A percentile compares a stretch with the other conserved stretches of the same genome.
phyloP scores from a whole-genome alignment of 2,329 filamentous ascomycete species.

The Dactylellina sp. region DNA sequence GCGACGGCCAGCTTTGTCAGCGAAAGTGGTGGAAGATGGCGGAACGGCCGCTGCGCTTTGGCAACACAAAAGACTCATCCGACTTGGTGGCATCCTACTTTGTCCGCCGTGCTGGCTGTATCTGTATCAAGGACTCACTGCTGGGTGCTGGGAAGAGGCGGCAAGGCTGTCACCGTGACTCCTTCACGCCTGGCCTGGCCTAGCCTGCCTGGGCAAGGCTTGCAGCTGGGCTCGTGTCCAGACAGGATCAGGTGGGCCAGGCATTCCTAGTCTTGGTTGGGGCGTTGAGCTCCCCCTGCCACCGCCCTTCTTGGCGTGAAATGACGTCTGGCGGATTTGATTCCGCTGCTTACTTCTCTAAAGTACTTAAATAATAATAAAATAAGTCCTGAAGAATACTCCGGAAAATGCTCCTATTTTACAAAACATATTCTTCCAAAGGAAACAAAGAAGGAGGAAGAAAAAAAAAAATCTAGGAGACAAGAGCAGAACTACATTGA shows the following conservation, averaged over 20 bases:
- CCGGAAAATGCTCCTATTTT: background rate
- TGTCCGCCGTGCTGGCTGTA: background rate
- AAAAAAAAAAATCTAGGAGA: too few species aligned
- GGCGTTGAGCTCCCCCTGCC: background rate
- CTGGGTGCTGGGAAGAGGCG: background rate
- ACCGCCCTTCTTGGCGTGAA: background rate
- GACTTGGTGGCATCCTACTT: background rate
- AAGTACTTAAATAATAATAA: background rate
- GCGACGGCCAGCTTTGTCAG: slow-evolving; percentile 18
- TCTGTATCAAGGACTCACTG: too few species aligned
- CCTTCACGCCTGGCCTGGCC: slow-evolving; percentile 1
- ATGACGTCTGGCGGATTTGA: too few species aligned
- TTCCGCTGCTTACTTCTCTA: too few species aligned
- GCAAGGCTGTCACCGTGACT: slow-evolving; percentile 35
- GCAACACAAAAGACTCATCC: slow-evolving; percentile 7
- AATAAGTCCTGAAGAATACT: background rate
- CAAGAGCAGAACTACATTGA: too few species aligned
- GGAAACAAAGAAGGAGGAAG: background rate
- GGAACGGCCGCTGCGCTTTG: slow-evolving; percentile 12
- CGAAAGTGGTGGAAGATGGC: slow-evolving; percentile 36
- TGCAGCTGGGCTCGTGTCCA: background rate
- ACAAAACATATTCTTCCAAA: background rate
- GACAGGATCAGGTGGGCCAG: slow-evolving; percentile 17
- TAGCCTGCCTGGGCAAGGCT: background rate
- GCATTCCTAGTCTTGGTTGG: slow-evolving; percentile 4